phyloP scores from a whole-genome alignment of 805 yeast genomes.

The Yarrowia sp. region DNA sequence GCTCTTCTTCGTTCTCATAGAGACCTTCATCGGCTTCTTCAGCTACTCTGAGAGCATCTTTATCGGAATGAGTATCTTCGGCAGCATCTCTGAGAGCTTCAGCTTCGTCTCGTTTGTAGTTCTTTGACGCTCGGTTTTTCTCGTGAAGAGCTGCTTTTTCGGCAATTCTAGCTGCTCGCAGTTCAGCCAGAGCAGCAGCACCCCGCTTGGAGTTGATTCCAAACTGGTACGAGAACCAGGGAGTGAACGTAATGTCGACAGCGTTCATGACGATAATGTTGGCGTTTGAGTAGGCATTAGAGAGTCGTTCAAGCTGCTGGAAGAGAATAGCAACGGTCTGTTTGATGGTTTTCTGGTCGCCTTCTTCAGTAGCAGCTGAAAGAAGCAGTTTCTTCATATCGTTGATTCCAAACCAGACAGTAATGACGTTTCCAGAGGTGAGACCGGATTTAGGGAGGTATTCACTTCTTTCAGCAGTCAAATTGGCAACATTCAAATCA shows the following conservation, averaged over 20 bases:
- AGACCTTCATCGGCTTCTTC: background rate
- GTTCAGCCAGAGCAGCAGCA: background rate
- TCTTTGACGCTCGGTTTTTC: background rate
- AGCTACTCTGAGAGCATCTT: background rate
- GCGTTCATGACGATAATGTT: slow-evolving; percentile 23
- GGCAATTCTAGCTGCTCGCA: slow-evolving; percentile 4
- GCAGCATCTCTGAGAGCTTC: slow-evolving; percentile 16
- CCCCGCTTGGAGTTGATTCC: slow-evolving; percentile 13
- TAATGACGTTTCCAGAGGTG: slow-evolving; percentile 11
- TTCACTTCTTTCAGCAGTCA: background rate
- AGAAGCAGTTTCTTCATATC: slow-evolving; percentile 18
- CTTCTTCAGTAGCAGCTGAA: slow-evolving; percentile 2
- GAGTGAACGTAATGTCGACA: slow-evolving; percentile 4
- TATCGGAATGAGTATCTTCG: background rate
- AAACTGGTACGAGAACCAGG: slow-evolving; percentile 26
- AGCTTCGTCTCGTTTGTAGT: slow-evolving; percentile 2
- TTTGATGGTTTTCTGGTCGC: background rate
- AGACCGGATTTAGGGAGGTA: background rate
- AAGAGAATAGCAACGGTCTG: slow-evolving; percentile 13
- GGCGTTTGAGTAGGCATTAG: slow-evolving; percentile 1
- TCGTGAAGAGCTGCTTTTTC: slow-evolving; percentile 6
- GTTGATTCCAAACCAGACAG: slow-evolving; percentile 23
- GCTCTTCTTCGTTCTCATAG: background rate
- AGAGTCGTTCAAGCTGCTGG: slow-evolving; percentile 4
- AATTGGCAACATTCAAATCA: background rate